Evolutionary conservation across 2,329 filamentous ascomycete species (phyloP).

Genomic region (Trichoderma brevicompactum): DNA sequence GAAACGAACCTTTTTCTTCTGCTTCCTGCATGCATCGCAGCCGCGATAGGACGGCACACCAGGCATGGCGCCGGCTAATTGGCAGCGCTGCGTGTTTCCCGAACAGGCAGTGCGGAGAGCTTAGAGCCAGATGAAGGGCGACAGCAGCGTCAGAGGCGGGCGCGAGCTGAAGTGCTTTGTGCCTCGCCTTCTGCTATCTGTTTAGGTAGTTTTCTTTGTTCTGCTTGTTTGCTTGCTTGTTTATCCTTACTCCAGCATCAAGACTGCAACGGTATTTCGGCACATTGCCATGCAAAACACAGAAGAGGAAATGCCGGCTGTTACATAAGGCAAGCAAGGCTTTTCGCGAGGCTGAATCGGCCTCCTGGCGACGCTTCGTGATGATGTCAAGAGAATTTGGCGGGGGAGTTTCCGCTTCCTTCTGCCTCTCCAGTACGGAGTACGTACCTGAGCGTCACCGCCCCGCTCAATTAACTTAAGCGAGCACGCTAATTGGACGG

Average conservation of each 20-base stretch:
- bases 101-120: constrained; percentile 2
- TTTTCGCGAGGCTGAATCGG: not conserved
- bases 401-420: not conserved
- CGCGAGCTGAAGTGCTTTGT: too few species aligned
- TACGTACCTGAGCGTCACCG: not conserved
- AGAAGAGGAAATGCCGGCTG: too few species aligned
- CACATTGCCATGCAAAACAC: too few species aligned
- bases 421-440: not conserved
- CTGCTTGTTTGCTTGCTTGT: too few species aligned
- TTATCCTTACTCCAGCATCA: too few species aligned
- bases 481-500: not conserved
- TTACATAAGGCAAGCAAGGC: not conserved
- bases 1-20: constrained; percentile 56
- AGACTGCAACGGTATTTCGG: too few species aligned
- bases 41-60: constrained; percentile 56
- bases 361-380: not conserved
- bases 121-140: not conserved
- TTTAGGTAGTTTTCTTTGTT: too few species aligned
- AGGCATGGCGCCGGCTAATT: constrained; percentile 45
- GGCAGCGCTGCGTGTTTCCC: constrained; percentile 18
- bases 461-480: not conserved
- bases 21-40: constrained; percentile 55
- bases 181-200: too few species aligned
- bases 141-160: not conserved
- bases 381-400: constrained; percentile 14